Evolutionary conservation across 352 stramenopile genomes (phyloP), one percentile per base, ranked within the genome.

Genomic region (Phytophthora pluvialis): DNA sequence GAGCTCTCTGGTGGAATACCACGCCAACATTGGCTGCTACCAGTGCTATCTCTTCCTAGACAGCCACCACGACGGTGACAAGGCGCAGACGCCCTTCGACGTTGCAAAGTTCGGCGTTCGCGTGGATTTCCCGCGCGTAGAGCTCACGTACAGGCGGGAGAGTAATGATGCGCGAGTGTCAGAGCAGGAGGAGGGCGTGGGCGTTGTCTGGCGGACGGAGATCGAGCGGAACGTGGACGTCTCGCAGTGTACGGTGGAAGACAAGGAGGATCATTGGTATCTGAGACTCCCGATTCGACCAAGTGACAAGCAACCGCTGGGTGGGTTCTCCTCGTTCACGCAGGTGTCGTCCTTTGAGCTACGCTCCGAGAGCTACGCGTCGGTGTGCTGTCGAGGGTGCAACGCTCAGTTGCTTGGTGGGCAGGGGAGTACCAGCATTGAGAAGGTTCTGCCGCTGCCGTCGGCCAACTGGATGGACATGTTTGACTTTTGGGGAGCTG

Each of bases 391-490:
- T 58, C 75, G 80, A 33, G 53, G 48, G 4, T 94, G 86, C 52
- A 55, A 33, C 7, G 36, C 43, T 7, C 42, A 55, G 28, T 16
- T 67, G 1, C 32, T 74, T 43, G 38, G 12, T 28, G 36, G 32
- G 29, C 36, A 61, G 3, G 39, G 32, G 21, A 18, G 9, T 11
- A 16, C 21, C 1, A 46, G 8, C 1, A 71, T 92, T 10, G 73
- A 89, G 7, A 89, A 86, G 61, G 83, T 88, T 10, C 46, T 92
- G 54, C 84, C 86, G 26, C 70, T 95, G 6, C 86, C 86, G 29
- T 93, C 86, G 10, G 72, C 83, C 16, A 92, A 93, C 49, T 95
- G 86, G 86, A 89, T 90, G 75, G 86, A 95, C 29, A 95, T 95
- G 86, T 89, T 92, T 36, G 86, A 95, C 59, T 95, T 93, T 49